Evolutionary conservation across 75 land plant species (phyloP), one percentile per base, ranked within the genome.

Genomic region (Gnetum montanum): DNA sequence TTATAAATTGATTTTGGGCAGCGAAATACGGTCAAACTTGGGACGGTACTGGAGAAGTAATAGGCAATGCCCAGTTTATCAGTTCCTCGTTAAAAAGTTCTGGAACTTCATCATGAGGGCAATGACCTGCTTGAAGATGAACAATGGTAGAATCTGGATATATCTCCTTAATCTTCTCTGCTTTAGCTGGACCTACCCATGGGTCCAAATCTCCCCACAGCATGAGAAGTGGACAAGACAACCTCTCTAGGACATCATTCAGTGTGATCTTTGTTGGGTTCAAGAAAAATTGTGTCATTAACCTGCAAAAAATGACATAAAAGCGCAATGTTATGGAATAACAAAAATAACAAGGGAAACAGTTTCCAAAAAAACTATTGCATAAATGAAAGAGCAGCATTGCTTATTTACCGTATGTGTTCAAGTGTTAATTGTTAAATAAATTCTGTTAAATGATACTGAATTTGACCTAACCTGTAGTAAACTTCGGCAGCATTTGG

Each of bases 91-190:
- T 95, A 26, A 77, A 91, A 20, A 74, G 72, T 51, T 77, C 99
- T 4, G 99, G 99, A 33, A 79, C 88, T 69, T 95, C 99, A 58
- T 95, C 99, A 53, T 95, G 99, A 6, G 99, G 99, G 60, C 99
- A 95, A 45, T 95, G 99, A 11, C 99, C 99, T 7, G 99, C 99
- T 34, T 90, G 82, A 13, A 95, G 67, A 58, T 65, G 71, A 37
- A 90, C 88, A 26, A 95, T 16, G 8, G 81, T 63, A 4, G 97
- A 69, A 29, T 80, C 73, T 3, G 90, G 85, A 44, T 95, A 95
- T 43, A 86, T 78, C 38, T 75, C 76, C 54, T 81, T 90, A 43
- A 95, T 86, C 24, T 71, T 58, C 19, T 57, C 75, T 1, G 85
- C 91, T 61, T 95, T 95, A 4, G 76, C 60, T 37, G 88, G 70